Base-by-base conservation (phyloP, 129 eudicot species). In the Chrysanthemum seticuspe region DNA sequence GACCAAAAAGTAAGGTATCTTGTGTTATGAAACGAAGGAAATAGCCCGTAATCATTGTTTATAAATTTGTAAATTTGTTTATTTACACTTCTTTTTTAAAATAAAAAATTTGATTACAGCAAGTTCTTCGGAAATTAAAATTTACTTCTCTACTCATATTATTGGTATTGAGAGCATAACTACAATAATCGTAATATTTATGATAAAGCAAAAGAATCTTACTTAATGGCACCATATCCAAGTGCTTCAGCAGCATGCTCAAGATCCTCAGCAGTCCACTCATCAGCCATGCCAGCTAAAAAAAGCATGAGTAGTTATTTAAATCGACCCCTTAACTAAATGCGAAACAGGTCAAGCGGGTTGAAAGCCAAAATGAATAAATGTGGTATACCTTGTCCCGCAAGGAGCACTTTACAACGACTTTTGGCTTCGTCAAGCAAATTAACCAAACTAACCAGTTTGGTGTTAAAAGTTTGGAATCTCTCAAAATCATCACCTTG, bases 191-290 rank as follows among this genome's bases (percentile, higher is more conserved):
- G 15, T 14, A 51, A 31, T 31, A 31, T 31, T 10, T 52, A 13
- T 52, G 57, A 52, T 13, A 10, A 10, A 52, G 57, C 18, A 52
- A 1, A 3, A 52, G 57, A 2, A 52, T 52, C 57, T 52, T 52
- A 52, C 57, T 52, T 52, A 52, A 14, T 1, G 7, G 57, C 57
- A 13, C 57, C 57, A 52, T 52, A 12, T 52, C 15, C 57, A 1
- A 52, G 57, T 52, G 57, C 57, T 13, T 52, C 57, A 52, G 57
- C 57, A 52, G 15, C 57, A 52, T 52, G 57, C 57, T 52, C 57
- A 52, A 3, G 57, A 2, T 52, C 57, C 7, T 14, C 57, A 52
- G 57, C 57, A 52, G 57, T 52, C 57, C 57, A 52, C 57, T 52
- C 57, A 52, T 13, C 57, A 52, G 57, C 18, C 57, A 52, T 52